Evolutionary conservation across 1,284 basidiomycete genomes (phyloP).

Genomic region (Takashimella koratensis): DNA sequence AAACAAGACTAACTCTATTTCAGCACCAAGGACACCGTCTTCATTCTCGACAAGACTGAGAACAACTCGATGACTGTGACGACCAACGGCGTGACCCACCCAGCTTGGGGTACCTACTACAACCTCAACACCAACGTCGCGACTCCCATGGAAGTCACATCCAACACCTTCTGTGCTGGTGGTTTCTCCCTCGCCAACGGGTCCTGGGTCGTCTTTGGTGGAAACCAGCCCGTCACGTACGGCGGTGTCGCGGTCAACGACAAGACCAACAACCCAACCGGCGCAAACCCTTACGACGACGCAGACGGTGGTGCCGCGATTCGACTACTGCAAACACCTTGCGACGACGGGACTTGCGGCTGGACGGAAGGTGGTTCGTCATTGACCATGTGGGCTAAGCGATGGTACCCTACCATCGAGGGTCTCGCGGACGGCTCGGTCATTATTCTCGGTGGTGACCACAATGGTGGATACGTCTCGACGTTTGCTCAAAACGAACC

Average conservation of each 20-base stretch:
- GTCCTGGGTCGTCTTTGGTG: constrained; percentile 51
- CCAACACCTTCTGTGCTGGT: constrained; percentile 71
- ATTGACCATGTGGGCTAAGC: constrained; percentile 53
- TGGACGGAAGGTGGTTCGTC: constrained; percentile 53
- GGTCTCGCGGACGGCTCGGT: constrained; percentile 52
- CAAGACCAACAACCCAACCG: constrained; percentile 44
- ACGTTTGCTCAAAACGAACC: constrained; percentile 68
- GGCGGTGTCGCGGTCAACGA: constrained; percentile 55
- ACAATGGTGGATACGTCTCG: constrained; percentile 62
- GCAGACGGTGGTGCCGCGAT: constrained; percentile 64
- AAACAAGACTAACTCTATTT: no score
- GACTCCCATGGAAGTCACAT: constrained; percentile 63
- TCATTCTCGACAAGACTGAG: constrained; percentile 53
- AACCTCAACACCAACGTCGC: constrained; percentile 49
- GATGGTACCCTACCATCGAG: constrained; percentile 74
- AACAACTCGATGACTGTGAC: constrained; percentile 63
- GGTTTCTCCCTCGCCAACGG: constrained; percentile 53
- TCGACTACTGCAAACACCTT: constrained; percentile 68
- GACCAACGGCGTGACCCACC: constrained; percentile 39
- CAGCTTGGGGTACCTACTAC: constrained; percentile 51
- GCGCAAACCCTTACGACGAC: constrained; percentile 50
- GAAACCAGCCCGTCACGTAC: constrained; percentile 70
- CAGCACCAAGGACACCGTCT: constrained; percentile 49
- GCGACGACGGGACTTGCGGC: constrained; percentile 59
- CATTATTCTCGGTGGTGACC: constrained; percentile 52